Conservation (phyloP, 768 basidiomycete genomes). For the Phaeotremella fagi region DNA sequence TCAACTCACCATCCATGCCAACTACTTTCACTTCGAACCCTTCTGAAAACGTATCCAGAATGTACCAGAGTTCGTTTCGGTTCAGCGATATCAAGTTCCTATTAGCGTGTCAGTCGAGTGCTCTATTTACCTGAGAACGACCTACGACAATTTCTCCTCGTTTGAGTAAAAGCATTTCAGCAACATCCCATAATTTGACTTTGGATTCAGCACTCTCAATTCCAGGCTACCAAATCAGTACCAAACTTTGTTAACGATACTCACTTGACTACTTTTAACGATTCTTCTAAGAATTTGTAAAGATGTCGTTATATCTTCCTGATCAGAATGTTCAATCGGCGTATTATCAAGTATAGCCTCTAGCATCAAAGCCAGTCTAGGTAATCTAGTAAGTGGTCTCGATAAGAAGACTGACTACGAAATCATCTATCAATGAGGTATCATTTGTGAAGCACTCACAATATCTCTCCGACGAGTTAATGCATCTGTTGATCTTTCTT, state of each 20-base stretch:
- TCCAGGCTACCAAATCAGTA: slow-evolving; percentile 60
- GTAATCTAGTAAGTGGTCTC: slow-evolving; percentile 81
- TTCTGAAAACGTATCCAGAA: slow-evolving; percentile 61
- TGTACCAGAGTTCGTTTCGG: slow-evolving; percentile 69
- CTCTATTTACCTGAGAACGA: slow-evolving; percentile 3
- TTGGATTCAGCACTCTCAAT: slow-evolving; percentile 86
- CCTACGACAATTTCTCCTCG: slow-evolving; percentile 77
- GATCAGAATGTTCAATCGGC: slow-evolving; percentile 70
- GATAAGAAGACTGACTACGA: slow-evolving; percentile 66
- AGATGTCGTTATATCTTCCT: slow-evolving; percentile 69
- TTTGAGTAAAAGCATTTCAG: slow-evolving; percentile 68
- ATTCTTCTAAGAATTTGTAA: slow-evolving; percentile 64
- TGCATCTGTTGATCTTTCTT: slow-evolving; percentile 27
- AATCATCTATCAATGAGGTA: slow-evolving; percentile 60
- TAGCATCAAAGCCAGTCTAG: slow-evolving; percentile 68
- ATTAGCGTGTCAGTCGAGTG: slow-evolving; percentile 6
- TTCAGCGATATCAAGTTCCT: slow-evolving; percentile 80
- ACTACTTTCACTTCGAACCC: slow-evolving; percentile 61
- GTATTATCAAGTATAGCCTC: slow-evolving; percentile 61
- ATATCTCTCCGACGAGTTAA: slow-evolving; percentile 35
- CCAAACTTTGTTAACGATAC: neutral
- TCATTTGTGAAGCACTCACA: slow-evolving; percentile 46
- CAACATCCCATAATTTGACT: slow-evolving; percentile 78
- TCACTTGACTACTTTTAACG: slow-evolving; percentile 63
- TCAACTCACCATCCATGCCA: slow-evolving; percentile 61